Evolutionary conservation across 768 basidiomycete species (phyloP), one percentile per base, ranked within the genome.

Genomic region (Hortiboletus campestris): DNA sequence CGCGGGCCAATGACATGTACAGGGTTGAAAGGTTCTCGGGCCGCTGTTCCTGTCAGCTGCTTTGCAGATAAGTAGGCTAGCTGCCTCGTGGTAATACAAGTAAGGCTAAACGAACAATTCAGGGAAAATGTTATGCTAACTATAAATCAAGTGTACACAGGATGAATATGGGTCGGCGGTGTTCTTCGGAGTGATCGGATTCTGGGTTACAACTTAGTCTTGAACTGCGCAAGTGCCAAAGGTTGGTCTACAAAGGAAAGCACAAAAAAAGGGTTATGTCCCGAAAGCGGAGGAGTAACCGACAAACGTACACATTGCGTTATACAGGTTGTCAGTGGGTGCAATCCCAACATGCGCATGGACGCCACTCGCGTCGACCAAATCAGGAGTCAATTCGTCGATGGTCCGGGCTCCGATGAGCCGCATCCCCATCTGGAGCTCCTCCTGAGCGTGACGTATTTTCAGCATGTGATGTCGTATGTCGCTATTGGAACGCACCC

Each of bases 401-500:
- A 97, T 70, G 0, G 83, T 88, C 7, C 78, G 83, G 1, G 94
- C 92, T 7, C 95, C 94, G n/a, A 96, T 73, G 1, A 97, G 78
- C 9, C 94, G 86, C 81, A 97, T 81, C 72, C 94, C 93, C 94
- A 98, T 96, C 76, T 93, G 88, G 63, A 98, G 89, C 70, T 97
- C 94, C 63, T 94, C 93, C 91, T 95, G 28, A 32, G 43, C n/a
- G n/a, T 8, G 17, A 29, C 20, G 36, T 29, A 16, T 14, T 35
- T 17, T 34, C 47, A 49, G 14, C 13, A 96, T 89, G 91, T 95
- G 22, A 47, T 34, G 41, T 53, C 28, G 20, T 25, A n/a, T 45
- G 13, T 25, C 19, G 22, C n/a, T 91, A 43, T 82, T 80, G 2
- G 36, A 10, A 69, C 80, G 50, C 60, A 87, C 89, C 63, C 79